phyloP scores from a whole-genome alignment of 345 rosid species.

The Brassica rapa region DNA sequence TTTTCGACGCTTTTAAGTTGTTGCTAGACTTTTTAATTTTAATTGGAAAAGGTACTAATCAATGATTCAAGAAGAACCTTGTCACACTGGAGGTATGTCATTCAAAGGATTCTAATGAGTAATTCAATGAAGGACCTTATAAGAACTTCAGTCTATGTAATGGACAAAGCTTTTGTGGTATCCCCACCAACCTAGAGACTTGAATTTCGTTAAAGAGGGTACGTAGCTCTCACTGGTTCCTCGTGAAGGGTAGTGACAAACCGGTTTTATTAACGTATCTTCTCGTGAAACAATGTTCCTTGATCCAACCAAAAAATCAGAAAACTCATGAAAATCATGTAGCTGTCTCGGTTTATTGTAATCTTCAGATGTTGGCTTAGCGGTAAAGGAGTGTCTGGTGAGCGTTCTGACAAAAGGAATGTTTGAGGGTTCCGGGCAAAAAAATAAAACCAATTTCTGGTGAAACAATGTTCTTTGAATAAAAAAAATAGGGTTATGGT shows the following conservation, averaged over 20 bases:
- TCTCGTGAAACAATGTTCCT: too few relatives aligned
- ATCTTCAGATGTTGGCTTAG: too few relatives aligned
- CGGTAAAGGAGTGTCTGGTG: too few relatives aligned
- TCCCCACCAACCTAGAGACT: neutral
- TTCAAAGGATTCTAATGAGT: neutral
- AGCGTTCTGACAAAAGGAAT: too few relatives aligned
- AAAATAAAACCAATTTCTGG: neutral
- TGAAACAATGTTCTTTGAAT: neutral
- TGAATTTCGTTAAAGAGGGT: neutral
- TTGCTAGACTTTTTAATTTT: neutral
- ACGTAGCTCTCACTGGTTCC: neutral
- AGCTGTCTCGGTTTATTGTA: neutral
- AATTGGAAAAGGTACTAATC: neutral
- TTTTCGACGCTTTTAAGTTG: neutral
- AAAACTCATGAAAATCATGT: neutral
- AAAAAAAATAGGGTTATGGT: too few relatives aligned
- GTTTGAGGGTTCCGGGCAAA: too few relatives aligned
- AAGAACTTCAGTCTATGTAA: neutral
- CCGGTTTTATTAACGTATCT: neutral
- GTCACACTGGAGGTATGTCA: neutral
- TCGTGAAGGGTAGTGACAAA: neutral
- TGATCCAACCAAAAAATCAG: too few relatives aligned
- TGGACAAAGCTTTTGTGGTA: neutral
- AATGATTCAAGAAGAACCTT: neutral
- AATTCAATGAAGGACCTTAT: neutral